Percentiles rank a stretch among this genome's conserved stretches.
phyloP scores from a whole-genome alignment of 2,329 filamentous ascomycete species.

The Myrmaecium sp. region DNA sequence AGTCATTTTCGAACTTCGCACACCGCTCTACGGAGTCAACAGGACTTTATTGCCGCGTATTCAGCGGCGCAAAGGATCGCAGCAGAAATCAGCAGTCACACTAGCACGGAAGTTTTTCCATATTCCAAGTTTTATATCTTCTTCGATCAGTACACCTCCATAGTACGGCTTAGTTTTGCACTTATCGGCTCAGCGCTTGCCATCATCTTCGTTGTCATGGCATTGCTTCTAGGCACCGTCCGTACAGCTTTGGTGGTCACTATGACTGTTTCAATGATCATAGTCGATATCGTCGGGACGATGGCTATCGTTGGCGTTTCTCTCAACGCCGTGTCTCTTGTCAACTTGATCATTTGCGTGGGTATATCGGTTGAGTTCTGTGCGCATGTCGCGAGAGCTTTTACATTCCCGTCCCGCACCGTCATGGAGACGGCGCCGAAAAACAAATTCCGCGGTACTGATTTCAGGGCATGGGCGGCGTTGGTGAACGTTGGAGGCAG shows the following conservation, averaged over 20 bases:
- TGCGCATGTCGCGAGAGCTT: conserved; percentile 87
- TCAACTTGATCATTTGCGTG: conserved; percentile 93
- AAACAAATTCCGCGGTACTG: conserved; percentile 60
- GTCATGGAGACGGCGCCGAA: conserved; percentile 63
- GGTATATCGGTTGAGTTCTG: conserved; percentile 96
- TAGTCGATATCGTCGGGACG: conserved; percentile 83
- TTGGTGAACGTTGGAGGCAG: conserved; percentile 88
- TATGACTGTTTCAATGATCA: conserved; percentile 77
- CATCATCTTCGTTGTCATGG: conserved; percentile 69
- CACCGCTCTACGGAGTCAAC: conserved; percentile 68
- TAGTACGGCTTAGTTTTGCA: conserved; percentile 61
- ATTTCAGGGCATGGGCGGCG: conserved; percentile 81
- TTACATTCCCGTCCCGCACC: conserved; percentile 74
- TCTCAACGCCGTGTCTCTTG: conserved; percentile 84
- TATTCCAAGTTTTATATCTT: conserved; percentile 98
- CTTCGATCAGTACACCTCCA: conserved; percentile 89
- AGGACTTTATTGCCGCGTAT: conserved; percentile 87
- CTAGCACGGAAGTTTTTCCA: conserved; percentile 73
- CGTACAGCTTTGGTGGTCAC: conserved; percentile 70
- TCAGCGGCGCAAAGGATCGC: conserved; percentile 78
- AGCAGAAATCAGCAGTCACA: conserved; percentile 51
- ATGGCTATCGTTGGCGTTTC: conserved; percentile 84
- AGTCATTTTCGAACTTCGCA: conserved; percentile 89
- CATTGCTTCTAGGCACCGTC: conserved; percentile 66
- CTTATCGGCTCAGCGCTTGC: conserved; percentile 70